Evolutionary conservation across 2,329 filamentous ascomycete species (phyloP), one percentile per base, ranked within the genome.

Genomic region (Aspergillus sp.): DNA sequence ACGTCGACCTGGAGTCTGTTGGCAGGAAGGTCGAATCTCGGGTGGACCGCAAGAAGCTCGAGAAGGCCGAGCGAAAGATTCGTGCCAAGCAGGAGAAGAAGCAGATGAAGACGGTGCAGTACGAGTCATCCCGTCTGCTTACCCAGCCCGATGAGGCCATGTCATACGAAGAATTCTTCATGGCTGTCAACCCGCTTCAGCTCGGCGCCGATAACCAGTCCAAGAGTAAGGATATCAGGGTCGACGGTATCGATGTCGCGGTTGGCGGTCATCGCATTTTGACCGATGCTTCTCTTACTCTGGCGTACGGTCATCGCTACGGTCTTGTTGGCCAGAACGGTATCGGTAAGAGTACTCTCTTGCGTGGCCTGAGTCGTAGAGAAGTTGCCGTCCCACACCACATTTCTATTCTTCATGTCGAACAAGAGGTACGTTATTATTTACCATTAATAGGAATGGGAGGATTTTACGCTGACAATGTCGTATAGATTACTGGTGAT

Each of bases 161-260:
- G 76, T 94, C 89, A 37, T 98, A 98, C 67, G 93, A 98, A 72
- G 93, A 98, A 68, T 97, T 98, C 74, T 98, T 95, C 80, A 97
- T 98, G 93, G 86, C 89, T 46, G 93, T 98, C 75, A 98, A 98
- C 70, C 93, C 93, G 52, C 80, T 98, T 53, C 91, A 97, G 66
- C 63, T 97, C 51, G 91, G 90, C 47, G 74, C 78, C 19, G 83
- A 78, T 56, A 69, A 80, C 48, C 70, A 84, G 50, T 79, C 84
- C 27, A 98, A 97, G 83, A 95, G 90, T 70, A 98, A 98, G 78
- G 93, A 98, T 66, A 90, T 98, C 78, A 98, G 97, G 75, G 77
- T 98, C 58, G 93, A 98, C 71, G 90, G 88, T 60, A 89, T 95
- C 64, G 93, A 98, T 69, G 87, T 98, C 47, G 86, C 89, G 39